A percentile compares a stretch with the other conserved stretches of the same genome.
phyloP scores from a whole-genome alignment of 768 basidiomycete species.

The Auriculariales sp. region DNA sequence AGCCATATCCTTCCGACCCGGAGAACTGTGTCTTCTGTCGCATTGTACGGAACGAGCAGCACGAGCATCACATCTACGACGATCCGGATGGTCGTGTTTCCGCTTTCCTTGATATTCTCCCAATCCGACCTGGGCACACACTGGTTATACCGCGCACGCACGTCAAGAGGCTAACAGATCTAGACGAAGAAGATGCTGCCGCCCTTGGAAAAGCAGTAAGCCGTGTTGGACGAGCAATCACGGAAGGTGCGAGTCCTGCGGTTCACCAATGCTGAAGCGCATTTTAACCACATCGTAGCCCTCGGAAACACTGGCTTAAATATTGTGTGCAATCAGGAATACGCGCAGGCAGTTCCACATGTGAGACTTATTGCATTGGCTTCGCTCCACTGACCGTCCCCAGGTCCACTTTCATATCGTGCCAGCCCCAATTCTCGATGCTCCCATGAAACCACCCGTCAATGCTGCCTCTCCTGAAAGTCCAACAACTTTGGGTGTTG shows the following conservation, averaged over 20 bases:
- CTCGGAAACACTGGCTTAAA: conserved; percentile 54
- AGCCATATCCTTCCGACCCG: conserved; percentile 24
- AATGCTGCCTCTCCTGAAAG: no score
- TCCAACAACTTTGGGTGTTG: no score
- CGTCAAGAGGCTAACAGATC: conserved; percentile 45
- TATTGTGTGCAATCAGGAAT: conserved; percentile 70
- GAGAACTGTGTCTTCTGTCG: conserved; percentile 48
- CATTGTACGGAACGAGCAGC: conserved; percentile 36
- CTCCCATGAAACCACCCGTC: no score
- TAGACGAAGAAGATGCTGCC: conserved; percentile 43
- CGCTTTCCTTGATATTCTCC: conserved; percentile 45
- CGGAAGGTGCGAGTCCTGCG: conserved; percentile 29
- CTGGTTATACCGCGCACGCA: conserved; percentile 59
- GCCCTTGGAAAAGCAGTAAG: conserved; percentile 45
- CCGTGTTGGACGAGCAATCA: conserved; percentile 46
- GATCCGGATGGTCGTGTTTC: conserved; percentile 43
- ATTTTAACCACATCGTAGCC: conserved; percentile 22
- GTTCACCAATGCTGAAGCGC: neutral
- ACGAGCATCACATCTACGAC: conserved; percentile 41
- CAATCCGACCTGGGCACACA: conserved; percentile 50
- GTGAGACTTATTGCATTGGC: conserved; percentile 24
- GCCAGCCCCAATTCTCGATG: conserved; percentile 41
- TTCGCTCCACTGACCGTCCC: neutral
- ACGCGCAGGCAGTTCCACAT: conserved; percentile 69
- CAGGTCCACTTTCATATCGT: conserved; percentile 71